Conservation (phyloP, 202 grass and related monocot genomes). For the Panicum virgatum region DNA sequence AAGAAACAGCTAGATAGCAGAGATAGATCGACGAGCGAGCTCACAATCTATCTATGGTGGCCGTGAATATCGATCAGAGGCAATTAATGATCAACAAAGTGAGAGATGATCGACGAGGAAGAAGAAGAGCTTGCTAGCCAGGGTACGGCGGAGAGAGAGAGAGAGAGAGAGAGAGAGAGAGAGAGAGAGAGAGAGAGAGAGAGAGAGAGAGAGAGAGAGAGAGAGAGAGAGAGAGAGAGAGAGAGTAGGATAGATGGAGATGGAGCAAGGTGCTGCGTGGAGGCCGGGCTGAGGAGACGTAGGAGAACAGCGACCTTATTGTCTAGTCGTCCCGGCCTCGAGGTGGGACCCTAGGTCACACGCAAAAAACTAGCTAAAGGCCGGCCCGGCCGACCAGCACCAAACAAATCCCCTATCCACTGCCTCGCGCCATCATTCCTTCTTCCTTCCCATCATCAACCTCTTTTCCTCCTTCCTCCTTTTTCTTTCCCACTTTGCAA, state of each 20-base stretch:
- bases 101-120: neutral
- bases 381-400: slow-evolving; percentile 36
- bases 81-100: neutral
- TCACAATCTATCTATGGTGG: neutral
- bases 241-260: no score
- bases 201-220: no score
- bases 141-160: no score
- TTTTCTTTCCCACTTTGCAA: neutral
- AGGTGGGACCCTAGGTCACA: slow-evolving; percentile 24
- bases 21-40: no score
- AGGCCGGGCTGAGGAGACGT: slow-evolving; percentile 38
- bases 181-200: no score
- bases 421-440: slow-evolving; percentile 53
- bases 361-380: neutral
- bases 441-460: neutral
- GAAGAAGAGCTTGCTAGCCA: slow-evolving; percentile 23
- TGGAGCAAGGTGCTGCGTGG: neutral
- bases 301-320: slow-evolving; percentile 57
- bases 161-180: no score
- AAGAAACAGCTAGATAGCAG: no score
- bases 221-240: neutral
- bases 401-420: slow-evolving; percentile 54
- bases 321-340: neutral
- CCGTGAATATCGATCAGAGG: slow-evolving; percentile 22
- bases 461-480: neutral